phyloP scores from a whole-genome alignment of 2,329 filamentous ascomycete genomes.

The Thermochaetoides dissita region DNA sequence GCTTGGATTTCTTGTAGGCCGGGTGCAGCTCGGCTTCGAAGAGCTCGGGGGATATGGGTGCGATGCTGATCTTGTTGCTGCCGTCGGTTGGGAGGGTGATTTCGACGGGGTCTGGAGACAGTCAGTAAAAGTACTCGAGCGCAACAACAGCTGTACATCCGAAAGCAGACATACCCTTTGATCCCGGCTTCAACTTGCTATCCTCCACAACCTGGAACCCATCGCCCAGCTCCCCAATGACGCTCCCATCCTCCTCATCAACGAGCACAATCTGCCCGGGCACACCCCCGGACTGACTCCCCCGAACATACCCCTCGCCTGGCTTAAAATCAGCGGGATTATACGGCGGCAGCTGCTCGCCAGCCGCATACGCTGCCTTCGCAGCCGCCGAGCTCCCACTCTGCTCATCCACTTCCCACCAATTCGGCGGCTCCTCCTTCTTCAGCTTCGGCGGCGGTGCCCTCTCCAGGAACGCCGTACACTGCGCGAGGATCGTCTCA shows the following conservation, averaged over 20 bases:
- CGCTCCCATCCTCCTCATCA: constrained; percentile 90
- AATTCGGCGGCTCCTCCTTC: constrained; percentile 15
- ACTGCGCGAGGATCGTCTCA: constrained; percentile 95
- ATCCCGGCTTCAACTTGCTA: constrained; percentile 62
- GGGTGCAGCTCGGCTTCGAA: constrained; percentile 70
- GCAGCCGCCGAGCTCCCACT: constrained; percentile 12
- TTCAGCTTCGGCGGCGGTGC: constrained; percentile 45
- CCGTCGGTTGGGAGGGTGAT: constrained; percentile 59
- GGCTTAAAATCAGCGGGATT: constrained; percentile 70
- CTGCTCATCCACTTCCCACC: constrained; percentile 14
- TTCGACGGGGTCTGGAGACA: constrained; percentile 55
- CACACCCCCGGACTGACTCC: constrained; percentile 42
- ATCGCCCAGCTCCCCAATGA: constrained; percentile 81
- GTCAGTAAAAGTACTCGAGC: too few species aligned
- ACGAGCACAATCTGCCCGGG: constrained; percentile 77
- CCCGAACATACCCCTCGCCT: constrained; percentile 61
- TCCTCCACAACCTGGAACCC: constrained; percentile 72
- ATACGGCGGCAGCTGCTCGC: constrained; percentile 46
- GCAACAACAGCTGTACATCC: too few species aligned
- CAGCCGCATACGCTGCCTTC: constrained; percentile 13
- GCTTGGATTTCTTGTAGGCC: constrained; percentile 73
- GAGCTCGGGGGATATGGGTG: constrained; percentile 55
- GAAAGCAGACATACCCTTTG: constrained; percentile 56
- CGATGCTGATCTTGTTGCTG: constrained; percentile 48
- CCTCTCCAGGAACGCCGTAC: constrained; percentile 85